Evolutionary conservation across 148 eudicot species (phyloP), one percentile per base, ranked within the genome.

Genomic region (Euryodendron excelsum): DNA sequence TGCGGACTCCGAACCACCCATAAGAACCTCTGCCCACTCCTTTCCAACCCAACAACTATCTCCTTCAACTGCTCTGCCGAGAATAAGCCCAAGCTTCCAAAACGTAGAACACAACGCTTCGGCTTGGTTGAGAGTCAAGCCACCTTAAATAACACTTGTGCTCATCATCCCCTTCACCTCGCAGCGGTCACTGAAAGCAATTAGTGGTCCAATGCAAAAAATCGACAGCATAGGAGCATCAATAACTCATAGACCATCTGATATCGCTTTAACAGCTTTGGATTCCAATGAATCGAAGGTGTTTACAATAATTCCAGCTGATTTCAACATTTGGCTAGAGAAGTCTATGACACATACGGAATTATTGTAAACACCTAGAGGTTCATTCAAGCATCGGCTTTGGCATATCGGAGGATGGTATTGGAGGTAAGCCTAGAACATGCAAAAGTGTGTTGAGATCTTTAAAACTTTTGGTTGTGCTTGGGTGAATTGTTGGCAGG

Each of bases 1-100:
- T n/a, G n/a, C n/a, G 88, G 88, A 76, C 55, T 59, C 13, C 78
- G 72, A 20, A 82, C 83, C 33, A 80, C 83, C 88, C 85, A 85
- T 15, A 85, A 13, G 48, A 85, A 82, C 47, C 85, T 73, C 3
- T 76, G 82, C n/a, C 80, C 80, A 27, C 80, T 79, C 8, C 33
- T 79, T 64, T 85, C 87, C 44, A 85, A 44, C 67, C 87, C 87
- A 15, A 45, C 15, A 0, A 85, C 85, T 23, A 82, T 82, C 37
- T 79, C 87, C 68, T 53, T 53, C 67, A 85, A 10, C 31, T 85
- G 88, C 59, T 61, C 80, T 1, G 65, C 50, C 7, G 34, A 14
- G 30, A 85, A 80, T 37, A 63, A 13, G 0, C 82, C 85, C 36
- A 62, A 41, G 31, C 85, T 85, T 10, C 88, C 85, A 14, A 85